phyloP scores from a whole-genome alignment of 805 yeast genomes.

The Sugiyamaella valdiviana region DNA sequence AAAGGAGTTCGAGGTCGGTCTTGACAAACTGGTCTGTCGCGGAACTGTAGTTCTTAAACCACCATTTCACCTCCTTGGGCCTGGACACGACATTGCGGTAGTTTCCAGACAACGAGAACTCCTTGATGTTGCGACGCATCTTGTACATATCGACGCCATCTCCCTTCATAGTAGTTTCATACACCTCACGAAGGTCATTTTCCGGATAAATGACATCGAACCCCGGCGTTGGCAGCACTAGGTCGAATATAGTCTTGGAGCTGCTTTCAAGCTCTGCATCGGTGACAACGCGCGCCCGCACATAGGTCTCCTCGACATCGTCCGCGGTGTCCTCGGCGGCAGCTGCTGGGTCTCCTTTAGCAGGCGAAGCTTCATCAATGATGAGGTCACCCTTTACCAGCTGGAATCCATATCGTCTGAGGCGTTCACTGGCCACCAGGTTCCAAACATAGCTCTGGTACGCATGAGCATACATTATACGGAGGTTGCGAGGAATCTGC shows the following conservation, averaged over 20 bases:
- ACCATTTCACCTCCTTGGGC: conserved; percentile 59
- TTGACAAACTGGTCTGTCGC: conserved; percentile 66
- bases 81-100: conserved; percentile 69
- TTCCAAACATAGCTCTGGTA: conserved; percentile 98
- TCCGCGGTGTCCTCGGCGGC: conserved; percentile 37
- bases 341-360: conserved; percentile 13
- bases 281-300: conserved; percentile 70
- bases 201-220: conserved; percentile 83
- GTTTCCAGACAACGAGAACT: conserved; percentile 87
- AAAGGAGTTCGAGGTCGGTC: conserved; percentile 65
- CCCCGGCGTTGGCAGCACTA: conserved; percentile 96
- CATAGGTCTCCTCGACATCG: conserved; percentile 36
- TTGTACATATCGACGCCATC: conserved; percentile 80
- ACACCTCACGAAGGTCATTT: conserved; percentile 54
- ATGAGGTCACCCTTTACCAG: conserved; percentile 82
- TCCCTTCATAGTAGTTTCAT: conserved; percentile 60
- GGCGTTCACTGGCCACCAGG: conserved; percentile 68
- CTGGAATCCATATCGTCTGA: conserved; percentile 59
- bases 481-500: conserved; percentile 84
- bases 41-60: conserved; percentile 53
- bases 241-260: conserved; percentile 64
- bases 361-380: conserved; percentile 33
- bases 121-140: conserved; percentile 80
- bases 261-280: conserved; percentile 59
- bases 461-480: conserved; percentile 95